phyloP scores from a whole-genome alignment of 1,284 basidiomycete genomes.

The Somion occarium region DNA sequence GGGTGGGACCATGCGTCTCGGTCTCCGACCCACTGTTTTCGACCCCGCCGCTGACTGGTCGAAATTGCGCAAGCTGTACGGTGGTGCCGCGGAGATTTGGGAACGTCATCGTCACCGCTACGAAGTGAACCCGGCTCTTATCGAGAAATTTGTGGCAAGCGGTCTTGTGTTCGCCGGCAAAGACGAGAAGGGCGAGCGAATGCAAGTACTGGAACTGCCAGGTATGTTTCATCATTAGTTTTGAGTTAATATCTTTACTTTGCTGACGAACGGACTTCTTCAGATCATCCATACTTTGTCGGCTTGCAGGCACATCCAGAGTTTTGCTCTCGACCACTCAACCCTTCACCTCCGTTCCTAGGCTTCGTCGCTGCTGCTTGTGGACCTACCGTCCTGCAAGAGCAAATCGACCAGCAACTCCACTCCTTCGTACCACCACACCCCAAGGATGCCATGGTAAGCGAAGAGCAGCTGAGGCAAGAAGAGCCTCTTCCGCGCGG shows the following conservation, averaged over 20 bases:
- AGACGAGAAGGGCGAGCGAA: constrained; percentile 94
- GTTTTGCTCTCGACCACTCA: constrained; percentile 97
- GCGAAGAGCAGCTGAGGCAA: constrained; percentile 37
- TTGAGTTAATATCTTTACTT: background rate
- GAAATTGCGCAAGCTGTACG: constrained; percentile 80
- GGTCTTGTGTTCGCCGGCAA: constrained; percentile 88
- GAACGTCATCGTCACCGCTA: constrained; percentile 97
- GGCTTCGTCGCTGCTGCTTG: constrained; percentile 91
- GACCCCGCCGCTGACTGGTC: constrained; percentile 61
- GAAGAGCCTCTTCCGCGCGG: constrained; percentile 22
- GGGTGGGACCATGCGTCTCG: constrained; percentile 98
- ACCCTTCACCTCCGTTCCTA: constrained; percentile 96
- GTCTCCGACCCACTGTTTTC: constrained; percentile 92
- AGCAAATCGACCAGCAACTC: constrained; percentile 71
- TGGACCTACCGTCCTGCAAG: constrained; percentile 56
- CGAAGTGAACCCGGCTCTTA: constrained; percentile 92
- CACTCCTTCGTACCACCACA: constrained; percentile 46
- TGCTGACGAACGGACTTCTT: background rate
- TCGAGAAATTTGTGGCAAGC: constrained; percentile 67
- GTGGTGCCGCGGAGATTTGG: constrained; percentile 83
- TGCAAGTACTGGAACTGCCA: constrained; percentile 92
- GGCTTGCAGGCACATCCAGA: constrained; percentile 97
- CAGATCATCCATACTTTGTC: constrained; percentile 94
- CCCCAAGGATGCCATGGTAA: constrained; percentile 45
- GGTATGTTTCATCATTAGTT: constrained; percentile 41